Evolutionary conservation across 345 rosid genomes (phyloP), one percentile per base, ranked within the genome.

Genomic region (Cardamine chenopodiifolia): DNA sequence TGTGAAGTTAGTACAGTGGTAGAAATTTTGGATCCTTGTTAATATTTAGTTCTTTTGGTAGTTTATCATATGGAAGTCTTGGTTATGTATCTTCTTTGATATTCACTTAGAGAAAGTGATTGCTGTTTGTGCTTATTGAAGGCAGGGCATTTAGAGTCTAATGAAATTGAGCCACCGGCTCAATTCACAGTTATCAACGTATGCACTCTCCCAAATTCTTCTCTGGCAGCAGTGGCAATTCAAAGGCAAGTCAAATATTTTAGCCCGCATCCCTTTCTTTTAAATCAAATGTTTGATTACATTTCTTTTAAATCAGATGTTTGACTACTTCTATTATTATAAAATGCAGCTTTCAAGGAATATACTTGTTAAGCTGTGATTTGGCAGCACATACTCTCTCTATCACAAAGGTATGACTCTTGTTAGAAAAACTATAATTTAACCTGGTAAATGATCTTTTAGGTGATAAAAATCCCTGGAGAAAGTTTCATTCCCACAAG

Each of bases 401-500:
- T 63, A 8, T 88, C 49, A 65, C 79, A 72, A 90, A 85, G 97
- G 97, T 92, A 80, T 78, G 78, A 42, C 34, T 62, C 39, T 61
- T 67, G 3, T 40, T 31, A 60, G 49, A 44, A 4, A 4, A 44
- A 47, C 13, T 4, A 37, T 37, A 0, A 61, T 20, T 14, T 53
- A 54, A 49, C 58, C 11, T 57, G 26, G 37, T 68, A 60, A 58
- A 64, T 31, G 40, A 57, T 77, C 39, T 72, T 80, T 31, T 80
- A 90, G 99, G 85, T 85, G 66, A 72, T 86, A 32, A 76, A 84
- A 20, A 72, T 83, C 9, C 68, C 52, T 4, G 90, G 86, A 63
- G 97, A 87, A 60, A 83, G 62, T 72, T 90, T 91, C 83, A 82
- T 91, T 64, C 97, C 97, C 1, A 91, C 97, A 28, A 83, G 92